These are phyloP conservation scores for Quercus lobata DNA, from an alignment of 331 rosid genomes.

Conservation along the genomic window DNA sequence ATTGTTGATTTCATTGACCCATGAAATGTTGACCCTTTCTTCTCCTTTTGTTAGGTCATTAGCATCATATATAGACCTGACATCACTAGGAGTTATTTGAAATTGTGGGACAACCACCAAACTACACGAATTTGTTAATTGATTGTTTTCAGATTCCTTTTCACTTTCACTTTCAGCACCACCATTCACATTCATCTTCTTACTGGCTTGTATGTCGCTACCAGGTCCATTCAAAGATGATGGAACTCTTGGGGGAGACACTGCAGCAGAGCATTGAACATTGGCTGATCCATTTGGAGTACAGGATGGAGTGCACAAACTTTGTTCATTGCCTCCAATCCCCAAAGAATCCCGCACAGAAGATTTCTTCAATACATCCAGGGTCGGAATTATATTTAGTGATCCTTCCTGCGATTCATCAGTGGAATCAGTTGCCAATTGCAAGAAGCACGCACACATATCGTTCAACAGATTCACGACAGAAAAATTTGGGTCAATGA, in stretches of 20 bases:
- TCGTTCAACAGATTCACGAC: conserved; percentile 56
- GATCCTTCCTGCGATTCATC: conserved; percentile 61
- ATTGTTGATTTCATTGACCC: conserved; percentile 51
- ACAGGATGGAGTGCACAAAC: conserved; percentile 8
- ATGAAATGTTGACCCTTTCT: conserved; percentile 66
- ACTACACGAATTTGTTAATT: conserved; percentile 23
- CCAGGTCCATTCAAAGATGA: conserved; percentile 23
- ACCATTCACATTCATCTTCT: conserved; percentile 17
- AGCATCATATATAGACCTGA: conserved; percentile 36
- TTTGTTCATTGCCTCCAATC: conserved; percentile 21
- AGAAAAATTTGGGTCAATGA: conserved; percentile 60
- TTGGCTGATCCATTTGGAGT: conserved; percentile 36
- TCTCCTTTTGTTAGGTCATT: conserved; percentile 80
- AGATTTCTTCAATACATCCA: conserved; percentile 37
- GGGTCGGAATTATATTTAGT: conserved; percentile 33
- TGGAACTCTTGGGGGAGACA: conserved; percentile 19
- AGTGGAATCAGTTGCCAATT: conserved; percentile 61
- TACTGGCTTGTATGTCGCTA: conserved; percentile 14
- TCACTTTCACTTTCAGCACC: conserved; percentile 20
- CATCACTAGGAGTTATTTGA: conserved; percentile 34
- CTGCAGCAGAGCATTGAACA: conserved; percentile 22
- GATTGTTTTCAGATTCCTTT: conserved; percentile 27
- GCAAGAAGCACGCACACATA: conserved; percentile 59
- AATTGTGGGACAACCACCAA: conserved; percentile 39
- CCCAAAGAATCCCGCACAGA: conserved; percentile 25